phyloP scores from a whole-genome alignment of 495 filamentous ascomycete species.

The Penicillium angulare region DNA sequence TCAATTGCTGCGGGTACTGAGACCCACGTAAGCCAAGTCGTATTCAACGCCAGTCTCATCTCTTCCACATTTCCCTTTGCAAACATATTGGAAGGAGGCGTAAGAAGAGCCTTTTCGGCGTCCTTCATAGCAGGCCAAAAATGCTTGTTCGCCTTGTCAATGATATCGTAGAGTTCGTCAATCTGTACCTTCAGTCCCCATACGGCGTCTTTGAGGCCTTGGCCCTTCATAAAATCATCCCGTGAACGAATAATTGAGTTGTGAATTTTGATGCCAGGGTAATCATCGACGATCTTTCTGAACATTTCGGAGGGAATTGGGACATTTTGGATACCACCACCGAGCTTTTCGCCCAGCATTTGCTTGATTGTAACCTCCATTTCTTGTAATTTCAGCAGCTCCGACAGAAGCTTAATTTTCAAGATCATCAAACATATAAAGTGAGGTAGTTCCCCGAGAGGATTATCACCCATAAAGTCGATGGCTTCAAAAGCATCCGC shows the following conservation, averaged over 20 bases:
- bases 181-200: conserved; percentile 1
- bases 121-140: conserved; percentile 3
- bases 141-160: background rate
- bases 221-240: background rate
- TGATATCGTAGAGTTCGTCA: background rate
- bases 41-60: background rate
- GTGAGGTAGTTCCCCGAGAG: background rate
- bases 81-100: background rate
- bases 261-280: background rate
- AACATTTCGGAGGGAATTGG: background rate
- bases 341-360: background rate
- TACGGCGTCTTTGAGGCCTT: background rate
- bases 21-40: background rate
- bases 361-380: background rate
- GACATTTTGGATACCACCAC: too few species aligned
- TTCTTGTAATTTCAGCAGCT: background rate
- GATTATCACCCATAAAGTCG: background rate
- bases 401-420: conserved; percentile 8
- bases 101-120: background rate
- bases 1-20: background rate
- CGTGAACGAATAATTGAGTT: background rate
- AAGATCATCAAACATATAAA: conserved; percentile 2
- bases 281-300: too few species aligned
- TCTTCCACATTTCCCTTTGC: background rate
- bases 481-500: conserved; percentile 25